Conservation (phyloP, 2,329 filamentous ascomycete species). For the Colletotrichum aenigma region DNA sequence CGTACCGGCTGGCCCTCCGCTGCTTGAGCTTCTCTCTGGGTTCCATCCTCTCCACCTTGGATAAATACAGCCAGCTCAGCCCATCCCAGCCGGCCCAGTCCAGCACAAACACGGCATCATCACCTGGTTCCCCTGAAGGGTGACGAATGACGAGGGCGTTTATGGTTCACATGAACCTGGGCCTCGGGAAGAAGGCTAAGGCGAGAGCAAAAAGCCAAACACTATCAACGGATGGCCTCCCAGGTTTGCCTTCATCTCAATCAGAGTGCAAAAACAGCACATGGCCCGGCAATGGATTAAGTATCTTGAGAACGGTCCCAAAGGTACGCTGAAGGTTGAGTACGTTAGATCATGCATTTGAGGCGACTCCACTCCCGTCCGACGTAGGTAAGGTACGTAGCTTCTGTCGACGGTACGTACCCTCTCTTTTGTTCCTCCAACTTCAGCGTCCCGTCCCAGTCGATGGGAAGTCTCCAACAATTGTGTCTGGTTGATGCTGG, state of each 20-base stretch:
- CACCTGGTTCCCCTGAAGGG: background rate
- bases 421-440: background rate
- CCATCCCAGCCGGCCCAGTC: background rate
- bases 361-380: slow-evolving; percentile 13
- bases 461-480: slow-evolving; percentile 5
- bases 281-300: background rate
- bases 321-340: slow-evolving; percentile 19
- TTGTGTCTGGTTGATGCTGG: slow-evolving; percentile 16
- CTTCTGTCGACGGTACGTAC: slow-evolving; percentile 2
- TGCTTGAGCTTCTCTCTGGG: background rate
- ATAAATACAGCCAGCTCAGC: background rate
- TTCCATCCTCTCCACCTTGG: background rate
- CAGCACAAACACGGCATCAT: background rate
- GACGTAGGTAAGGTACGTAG: background rate
- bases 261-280: background rate
- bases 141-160: background rate
- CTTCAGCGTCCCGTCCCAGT: slow-evolving; percentile 5
- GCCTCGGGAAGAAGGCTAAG: background rate
- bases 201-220: background rate
- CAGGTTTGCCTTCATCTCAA: background rate
- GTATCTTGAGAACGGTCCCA: slow-evolving; percentile 10
- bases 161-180: background rate
- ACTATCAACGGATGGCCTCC: background rate
- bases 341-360: slow-evolving; percentile 19
- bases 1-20: background rate